Percentiles rank a stretch among this genome's conserved stretches.
phyloP scores from a whole-genome alignment of 805 yeast species.

The Sugiyamaella lignohabitans region DNA sequence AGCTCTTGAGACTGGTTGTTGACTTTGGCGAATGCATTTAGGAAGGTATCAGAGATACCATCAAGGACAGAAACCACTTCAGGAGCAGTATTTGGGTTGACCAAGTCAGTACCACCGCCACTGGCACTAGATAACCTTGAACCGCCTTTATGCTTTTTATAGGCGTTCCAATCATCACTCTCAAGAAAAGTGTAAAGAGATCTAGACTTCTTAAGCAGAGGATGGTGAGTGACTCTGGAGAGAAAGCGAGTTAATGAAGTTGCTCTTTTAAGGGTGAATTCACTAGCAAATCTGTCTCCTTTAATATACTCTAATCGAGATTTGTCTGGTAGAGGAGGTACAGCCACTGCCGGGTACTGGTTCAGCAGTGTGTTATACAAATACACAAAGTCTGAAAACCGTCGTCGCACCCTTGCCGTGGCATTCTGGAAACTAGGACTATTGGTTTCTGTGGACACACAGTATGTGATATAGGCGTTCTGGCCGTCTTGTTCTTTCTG shows the following conservation, averaged over 20 bases:
- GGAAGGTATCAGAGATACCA: constrained; percentile 79
- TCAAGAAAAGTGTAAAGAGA: constrained; percentile 67
- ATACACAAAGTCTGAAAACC: constrained; percentile 82
- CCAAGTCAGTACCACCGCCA: constrained; percentile 20
- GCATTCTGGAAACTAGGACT: constrained; percentile 48
- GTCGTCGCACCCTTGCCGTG: constrained; percentile 54
- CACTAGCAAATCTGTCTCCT: constrained; percentile 83
- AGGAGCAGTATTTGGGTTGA: not conserved
- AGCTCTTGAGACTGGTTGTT: constrained; percentile 63
- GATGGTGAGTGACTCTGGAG: constrained; percentile 67
- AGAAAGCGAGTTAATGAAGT: constrained; percentile 74
- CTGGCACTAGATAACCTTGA: not conserved
- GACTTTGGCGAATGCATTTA: constrained; percentile 87
- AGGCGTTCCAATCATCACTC: constrained; percentile 67
- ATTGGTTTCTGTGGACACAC: constrained; percentile 56
- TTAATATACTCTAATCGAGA: constrained; percentile 85
- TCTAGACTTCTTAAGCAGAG: constrained; percentile 58
- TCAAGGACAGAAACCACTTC: constrained; percentile 47
- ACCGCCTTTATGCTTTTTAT: constrained; percentile 30
- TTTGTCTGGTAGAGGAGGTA: constrained; percentile 93
- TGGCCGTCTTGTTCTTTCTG: constrained; percentile 67
- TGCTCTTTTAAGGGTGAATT: constrained; percentile 78
- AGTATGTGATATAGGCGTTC: constrained; percentile 69
- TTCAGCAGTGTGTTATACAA: constrained; percentile 65
- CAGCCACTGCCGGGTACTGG: constrained; percentile 77